Conservation (phyloP, 768 basidiomycete species). For the Mycena belliarum region DNA sequence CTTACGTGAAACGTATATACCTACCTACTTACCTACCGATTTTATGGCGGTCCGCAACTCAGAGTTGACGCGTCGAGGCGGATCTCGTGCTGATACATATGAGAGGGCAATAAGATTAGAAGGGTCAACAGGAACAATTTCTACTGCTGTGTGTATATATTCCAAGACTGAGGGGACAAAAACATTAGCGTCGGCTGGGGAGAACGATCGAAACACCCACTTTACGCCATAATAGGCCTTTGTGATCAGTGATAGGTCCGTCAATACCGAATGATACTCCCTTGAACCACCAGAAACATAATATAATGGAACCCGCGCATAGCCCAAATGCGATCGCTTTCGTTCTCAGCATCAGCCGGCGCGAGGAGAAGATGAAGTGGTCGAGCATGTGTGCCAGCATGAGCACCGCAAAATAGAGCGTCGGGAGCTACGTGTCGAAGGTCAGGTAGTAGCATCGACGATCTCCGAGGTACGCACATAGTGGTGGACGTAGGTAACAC, state of each 20-base stretch:
- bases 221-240: conserved; percentile 79
- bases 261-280: conserved; percentile 87
- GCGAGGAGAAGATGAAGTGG: conserved; percentile 86
- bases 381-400: conserved; percentile 91
- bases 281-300: conserved; percentile 95
- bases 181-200: not conserved
- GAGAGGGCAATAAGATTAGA: conserved; percentile 22
- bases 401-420: conserved; percentile 94
- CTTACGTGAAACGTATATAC: conserved; percentile 15
- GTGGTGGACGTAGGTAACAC: conserved; percentile 95
- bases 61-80: conserved; percentile 12
- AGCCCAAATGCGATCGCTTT: conserved; percentile 76
- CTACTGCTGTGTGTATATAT: conserved; percentile 25
- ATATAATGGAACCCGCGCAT: conserved; percentile 57
- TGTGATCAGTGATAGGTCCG: conserved; percentile 81
- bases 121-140: conserved; percentile 7
- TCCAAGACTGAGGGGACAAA: conserved; percentile 18
- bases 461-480: conserved; percentile 61
- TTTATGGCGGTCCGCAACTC: conserved; percentile 14
- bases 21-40: conserved; percentile 8
- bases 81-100: conserved; percentile 5
- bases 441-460: not conserved
- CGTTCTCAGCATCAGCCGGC: conserved; percentile 57
- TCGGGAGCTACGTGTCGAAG: conserved; percentile 66
- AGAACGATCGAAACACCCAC: conserved; percentile 32